Conservation (phyloP, 495 filamentous ascomycete genomes). For the Trichoderma asperelloides region DNA sequence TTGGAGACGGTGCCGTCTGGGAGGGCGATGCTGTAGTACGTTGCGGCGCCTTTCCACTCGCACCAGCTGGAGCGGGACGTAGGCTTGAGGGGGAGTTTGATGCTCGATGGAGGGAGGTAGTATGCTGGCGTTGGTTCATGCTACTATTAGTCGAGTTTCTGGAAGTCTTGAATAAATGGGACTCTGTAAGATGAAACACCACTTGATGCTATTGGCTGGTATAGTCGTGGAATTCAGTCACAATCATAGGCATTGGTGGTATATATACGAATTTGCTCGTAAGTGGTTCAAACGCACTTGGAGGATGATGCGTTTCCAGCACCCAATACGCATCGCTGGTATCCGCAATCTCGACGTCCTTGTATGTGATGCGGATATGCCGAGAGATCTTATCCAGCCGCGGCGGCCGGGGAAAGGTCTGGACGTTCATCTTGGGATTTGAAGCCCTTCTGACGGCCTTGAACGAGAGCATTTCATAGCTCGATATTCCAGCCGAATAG, state of each 20-base stretch:
- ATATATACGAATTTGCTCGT: neutral
- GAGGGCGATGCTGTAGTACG: conserved; percentile 37
- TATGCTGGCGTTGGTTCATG: conserved; percentile 29
- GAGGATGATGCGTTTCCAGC: conserved; percentile 50
- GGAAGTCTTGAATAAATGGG: neutral
- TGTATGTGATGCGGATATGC: conserved; percentile 46
- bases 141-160: neutral
- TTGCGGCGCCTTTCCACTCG: conserved; percentile 50
- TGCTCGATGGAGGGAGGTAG: conserved; percentile 40
- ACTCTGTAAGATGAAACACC: neutral
- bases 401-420: conserved; percentile 50
- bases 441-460: conserved; percentile 25
- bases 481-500: neutral
- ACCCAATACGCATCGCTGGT: conserved; percentile 49
- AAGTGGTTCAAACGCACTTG: conserved; percentile 25
- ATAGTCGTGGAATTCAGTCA: too few relatives aligned
- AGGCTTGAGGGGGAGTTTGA: conserved; percentile 33
- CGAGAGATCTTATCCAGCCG: conserved; percentile 39
- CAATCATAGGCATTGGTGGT: neutral
- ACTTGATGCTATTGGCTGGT: too few relatives aligned
- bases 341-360: conserved; percentile 42
- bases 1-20: conserved; percentile 30
- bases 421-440: conserved; percentile 44
- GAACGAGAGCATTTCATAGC: neutral
- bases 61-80: conserved; percentile 40